Base-by-base conservation (phyloP, 495 filamentous ascomycete species). In the Tetracladium setigerum region DNA sequence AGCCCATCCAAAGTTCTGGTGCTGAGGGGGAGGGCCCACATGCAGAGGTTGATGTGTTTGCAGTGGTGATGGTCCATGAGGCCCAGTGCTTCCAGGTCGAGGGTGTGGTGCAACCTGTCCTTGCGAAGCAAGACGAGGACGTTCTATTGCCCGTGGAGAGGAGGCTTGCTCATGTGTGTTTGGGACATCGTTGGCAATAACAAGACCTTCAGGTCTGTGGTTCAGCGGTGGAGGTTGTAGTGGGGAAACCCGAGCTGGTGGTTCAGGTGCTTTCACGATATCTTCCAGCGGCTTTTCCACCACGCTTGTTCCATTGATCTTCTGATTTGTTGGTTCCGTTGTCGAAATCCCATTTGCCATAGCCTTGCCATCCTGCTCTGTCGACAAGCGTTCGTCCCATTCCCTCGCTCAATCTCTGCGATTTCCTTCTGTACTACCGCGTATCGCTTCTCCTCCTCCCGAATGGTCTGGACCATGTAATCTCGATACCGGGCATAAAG, bases 401-500 rank as follows among this genome's bases (percentile, higher is more conserved):
- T 73, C 70, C 78, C 79, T 41, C 68, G 66, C 52, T 87, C 77
- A 47, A 94, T 75, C 47, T 79, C 78, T 10, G 73, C 67, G 43
- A 91, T 74, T 45, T 95, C 88, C 13, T 69, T 62, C 45, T 77
- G 68, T 27, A 92, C 66, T 17, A 71, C 60, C 5, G 74, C 74
- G 61, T 80, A 90, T 41, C 69, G 67, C 39, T 67, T 72, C 67
- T 96, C 92, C 48, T 91, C 80, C 32, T 83, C 76, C 49, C 74
- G 72, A 47, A 98, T 90, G 54, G 83, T 74, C 38, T 67, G 63
- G 4, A 87, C 76, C 14, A 82, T 71, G 35, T 81, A 62, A 30
- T 81, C 78, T 41, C 80, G 74, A 59, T 95, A 95, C 46, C 76
- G 67, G 12, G 79, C 72, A 56, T 95, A 91, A 7, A 95, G 67